Base-by-base conservation (phyloP, 2,329 filamentous ascomycete genomes). In the Xylaria sp. region DNA sequence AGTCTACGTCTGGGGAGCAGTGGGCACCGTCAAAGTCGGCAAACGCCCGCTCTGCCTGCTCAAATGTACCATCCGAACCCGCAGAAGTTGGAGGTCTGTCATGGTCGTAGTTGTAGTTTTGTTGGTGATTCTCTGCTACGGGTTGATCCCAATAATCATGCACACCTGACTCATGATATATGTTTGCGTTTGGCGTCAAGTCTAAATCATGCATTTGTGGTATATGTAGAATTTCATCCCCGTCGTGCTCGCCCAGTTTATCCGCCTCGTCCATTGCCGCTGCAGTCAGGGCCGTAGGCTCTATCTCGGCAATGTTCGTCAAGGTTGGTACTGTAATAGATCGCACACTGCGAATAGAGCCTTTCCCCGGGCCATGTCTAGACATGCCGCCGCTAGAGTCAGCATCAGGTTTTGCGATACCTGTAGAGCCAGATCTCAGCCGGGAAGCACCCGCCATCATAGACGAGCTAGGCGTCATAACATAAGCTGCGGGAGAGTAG, bases 21-120 rank as follows among this genome's bases (percentile, higher is more conserved):
- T 94, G 91, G 14, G 90, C 89, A 38, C 92, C 92, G 73, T 95
- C 92, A 72, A 95, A 95, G 73, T 94, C 91, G 43, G 87, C 84
- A 79, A 94, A 95, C 2, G 91, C 85, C 40, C 83, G 78, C 65
- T 87, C 80, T 17, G 86, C 86, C 72, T 91, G 87, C 33, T 89
- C 87, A 60, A 83, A 88, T 2, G 89, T 91, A 58, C 84, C 84
- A 47, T 78, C 79, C 3, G 87, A 89, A 11, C 79, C 83, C 9
- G 84, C 79, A 3, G 85, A 86, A 9, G 76, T 75, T 14, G 80
- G 81, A 40, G 84, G 78, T 40, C 82, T 80, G 8, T 70, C 63
- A 37, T 71, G 65, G 17, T 57, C 60, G 43, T 72, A 66, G 37
- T 71, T 56, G 50, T 69, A 59, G 15, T 66, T 63, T 8, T 42